Evolutionary conservation across 306 rosid species (phyloP), one percentile per base, ranked within the genome.

Genomic region (Luffa aegyptiaca): DNA sequence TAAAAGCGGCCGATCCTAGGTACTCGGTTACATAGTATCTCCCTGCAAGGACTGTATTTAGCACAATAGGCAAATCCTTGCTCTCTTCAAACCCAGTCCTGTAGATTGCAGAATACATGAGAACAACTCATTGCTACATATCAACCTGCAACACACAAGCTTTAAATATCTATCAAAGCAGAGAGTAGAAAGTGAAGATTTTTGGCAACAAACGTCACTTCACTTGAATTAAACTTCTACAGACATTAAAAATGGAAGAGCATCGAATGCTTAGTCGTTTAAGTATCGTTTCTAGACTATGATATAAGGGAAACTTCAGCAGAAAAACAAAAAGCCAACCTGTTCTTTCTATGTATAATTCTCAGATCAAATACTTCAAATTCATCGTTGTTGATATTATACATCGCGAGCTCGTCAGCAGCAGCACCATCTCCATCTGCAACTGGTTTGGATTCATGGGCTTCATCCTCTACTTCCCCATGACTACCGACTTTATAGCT

Each of bases 81-180:
- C 82, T 91, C 83, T 87, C 99, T 89, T 96, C 99, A 83, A 96
- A 96, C 79, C 99, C 99, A 77, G 99, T 96, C 94, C 99, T 96
- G 88, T 56, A 84, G 69, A 84, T 58, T 83, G 84, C 84, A 84
- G 46, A 89, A 88, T 77, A 76, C 26, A 83, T 70, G 46, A 81
- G 77, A 65, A 41, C 61, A 80, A 78, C 77, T 88, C 53, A 89
- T 52, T 69, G 75, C 81, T 44, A 86, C 63, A 56, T 63, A 77
- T 80, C 79, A 78, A 79, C 78, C 53, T 37, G 75, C 49, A 82
- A 44, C 61, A 51, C 86, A 64, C 75, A 36, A 82, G 81, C 79
- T 58, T 69, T 74, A 69, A 84, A 70, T 39, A 80, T 81, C 51
- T 45, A 79, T 77, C 68, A 8, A 78, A 83, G 79, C 76, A 61